These are phyloP conservation scores for Globisporangium recalcitrans DNA, from an alignment of 352 stramenopile genomes.

Conservation along the genomic window DNA sequence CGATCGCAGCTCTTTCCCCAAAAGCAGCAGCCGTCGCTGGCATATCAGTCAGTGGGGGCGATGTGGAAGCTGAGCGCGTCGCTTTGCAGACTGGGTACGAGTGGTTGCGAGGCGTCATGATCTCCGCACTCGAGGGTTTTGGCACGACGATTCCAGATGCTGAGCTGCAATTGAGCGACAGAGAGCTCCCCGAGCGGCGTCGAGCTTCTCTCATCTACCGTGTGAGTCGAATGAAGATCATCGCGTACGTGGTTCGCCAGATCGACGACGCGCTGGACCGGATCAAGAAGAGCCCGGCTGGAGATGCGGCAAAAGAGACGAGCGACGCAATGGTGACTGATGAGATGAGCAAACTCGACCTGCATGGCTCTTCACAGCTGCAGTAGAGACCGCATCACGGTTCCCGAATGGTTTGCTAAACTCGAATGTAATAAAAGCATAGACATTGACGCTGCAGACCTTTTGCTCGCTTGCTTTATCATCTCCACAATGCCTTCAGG, in stretches of 20 bases:
- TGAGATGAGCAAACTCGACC: neutral
- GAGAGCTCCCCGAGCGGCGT: conserved; percentile 20
- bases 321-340: neutral
- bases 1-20: neutral
- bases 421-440: too few species aligned
- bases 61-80: conserved; percentile 6
- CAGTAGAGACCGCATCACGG: too few species aligned
- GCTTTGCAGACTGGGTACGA: conserved; percentile 2
- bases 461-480: too few species aligned
- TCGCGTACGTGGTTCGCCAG: conserved; percentile 29
- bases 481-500: too few species aligned
- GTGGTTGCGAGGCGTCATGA: conserved; percentile 18
- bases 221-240: conserved; percentile 35
- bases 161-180: conserved; percentile 20
- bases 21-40: neutral
- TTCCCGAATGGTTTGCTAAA: too few species aligned
- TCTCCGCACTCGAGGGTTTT: conserved; percentile 17
- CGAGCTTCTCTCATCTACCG: conserved; percentile 45
- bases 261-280: conserved; percentile 31
- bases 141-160: conserved; percentile 21
- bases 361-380: neutral
- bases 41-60: neutral
- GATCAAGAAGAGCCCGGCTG: neutral
- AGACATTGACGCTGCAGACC: too few species aligned
- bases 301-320: neutral